Evolutionary conservation across 768 basidiomycete genomes (phyloP).

Genomic region (Boletus sensibilis): DNA sequence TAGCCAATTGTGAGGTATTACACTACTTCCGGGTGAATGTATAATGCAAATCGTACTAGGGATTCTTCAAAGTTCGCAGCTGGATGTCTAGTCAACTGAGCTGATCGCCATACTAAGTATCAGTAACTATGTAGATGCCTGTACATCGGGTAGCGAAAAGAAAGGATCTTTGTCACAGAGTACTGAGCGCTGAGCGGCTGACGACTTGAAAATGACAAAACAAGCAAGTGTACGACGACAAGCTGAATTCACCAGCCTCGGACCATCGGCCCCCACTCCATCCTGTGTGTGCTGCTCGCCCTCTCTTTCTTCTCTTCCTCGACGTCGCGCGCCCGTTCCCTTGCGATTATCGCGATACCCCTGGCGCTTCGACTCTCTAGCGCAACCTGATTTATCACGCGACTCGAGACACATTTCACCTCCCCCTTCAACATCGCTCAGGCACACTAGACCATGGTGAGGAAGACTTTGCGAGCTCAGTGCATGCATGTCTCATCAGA

Average conservation of each 20-base stretch:
- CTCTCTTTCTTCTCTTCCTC: slow-evolving; percentile 6
- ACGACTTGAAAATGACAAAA: slow-evolving; percentile 33
- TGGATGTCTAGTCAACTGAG: neutral
- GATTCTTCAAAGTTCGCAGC: too few species aligned
- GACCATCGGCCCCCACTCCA: slow-evolving; percentile 15
- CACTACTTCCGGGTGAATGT: neutral
- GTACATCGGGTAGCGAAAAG: neutral
- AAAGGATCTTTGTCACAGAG: neutral
- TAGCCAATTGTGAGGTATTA: neutral
- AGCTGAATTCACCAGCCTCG: slow-evolving; percentile 3
- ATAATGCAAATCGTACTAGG: neutral
- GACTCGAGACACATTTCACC: neutral
- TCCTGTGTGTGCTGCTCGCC: neutral
- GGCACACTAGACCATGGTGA: slow-evolving; percentile 21
- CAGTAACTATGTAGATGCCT: too few species aligned
- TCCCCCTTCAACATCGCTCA: neutral
- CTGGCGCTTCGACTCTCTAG: neutral
- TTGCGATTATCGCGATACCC: slow-evolving; percentile 9
- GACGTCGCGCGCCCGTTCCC: slow-evolving; percentile 3
- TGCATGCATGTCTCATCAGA: slow-evolving; percentile 7
- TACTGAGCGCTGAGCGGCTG: slow-evolving; percentile 18
- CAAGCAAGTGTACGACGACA: slow-evolving; percentile 17
- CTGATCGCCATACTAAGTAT: neutral
- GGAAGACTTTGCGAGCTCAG: neutral
- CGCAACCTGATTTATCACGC: slow-evolving; percentile 15